Base-by-base conservation (phyloP, 495 filamentous ascomycete species). In the Penicillium verhagenii region DNA sequence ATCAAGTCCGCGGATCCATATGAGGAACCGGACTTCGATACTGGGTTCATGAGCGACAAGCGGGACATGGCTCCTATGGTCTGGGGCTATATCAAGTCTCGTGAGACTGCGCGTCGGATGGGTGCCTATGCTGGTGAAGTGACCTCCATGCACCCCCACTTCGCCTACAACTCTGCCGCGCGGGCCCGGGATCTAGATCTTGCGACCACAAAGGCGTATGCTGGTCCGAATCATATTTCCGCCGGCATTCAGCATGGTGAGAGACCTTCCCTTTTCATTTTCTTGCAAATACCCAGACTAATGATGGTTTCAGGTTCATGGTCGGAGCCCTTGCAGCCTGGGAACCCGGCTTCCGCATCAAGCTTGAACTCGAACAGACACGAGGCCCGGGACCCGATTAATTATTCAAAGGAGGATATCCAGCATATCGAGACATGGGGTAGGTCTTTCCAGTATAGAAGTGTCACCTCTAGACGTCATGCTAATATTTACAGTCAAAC, bases 41-140 rank as follows among this genome's bases (percentile, higher is more conserved):
- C 88, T 3, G 88, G 88, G 21, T 93, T 92, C 72, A 90, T 92
- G 87, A 92, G 88, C 57, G 87, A 92, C 66, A 83, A 89, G 68
- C 79, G 88, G 23, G 89, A 92, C 62, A 90, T 92, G 86, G 85
- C 81, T 4, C 86, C 88, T 9, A 88, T 91, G 86, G 86, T 91
- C 4, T 92, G 89, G 89, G 86, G 82, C 0, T 92, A 94, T 67
- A 91, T 91, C 69, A 91, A 90, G 67, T 89, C 85, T n/a, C 84
- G 89, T 25, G 89, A 92, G 79, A 91, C 87, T 5, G 87, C 88
- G 6, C 77, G 88, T 1, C 78, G 87, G 31, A 92, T 92, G 90
- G 79, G 84, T 37, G 79, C 86, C 3, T 92, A 91, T 55, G 86
- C 86, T 16, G 89, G 89, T 29, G 90, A 94, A 63, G 88, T 90